phyloP scores from a whole-genome alignment of 345 rosid genomes.

The Tarenaya hassleriana region DNA sequence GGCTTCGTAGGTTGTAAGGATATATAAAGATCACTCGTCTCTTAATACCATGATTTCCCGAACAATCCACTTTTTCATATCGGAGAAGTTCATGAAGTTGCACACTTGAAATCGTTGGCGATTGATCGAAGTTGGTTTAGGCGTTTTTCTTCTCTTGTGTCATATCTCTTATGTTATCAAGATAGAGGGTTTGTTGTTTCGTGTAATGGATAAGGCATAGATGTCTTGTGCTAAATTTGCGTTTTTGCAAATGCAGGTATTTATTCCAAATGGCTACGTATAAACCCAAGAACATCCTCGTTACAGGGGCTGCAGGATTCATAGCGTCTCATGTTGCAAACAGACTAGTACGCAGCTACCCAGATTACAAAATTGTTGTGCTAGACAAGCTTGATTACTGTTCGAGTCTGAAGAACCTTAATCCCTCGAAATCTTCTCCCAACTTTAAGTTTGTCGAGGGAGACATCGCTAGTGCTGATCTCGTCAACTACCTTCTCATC shows the following conservation, averaged over 20 bases:
- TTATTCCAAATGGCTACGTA: conserved; percentile 25
- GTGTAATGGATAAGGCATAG: too few species aligned
- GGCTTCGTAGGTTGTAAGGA: too few species aligned
- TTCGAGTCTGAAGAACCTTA: conserved; percentile 48
- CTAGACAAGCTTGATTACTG: conserved; percentile 66
- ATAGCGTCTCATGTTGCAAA: conserved; percentile 54
- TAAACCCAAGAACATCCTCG: conserved; percentile 50
- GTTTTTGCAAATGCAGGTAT: conserved; percentile 13
- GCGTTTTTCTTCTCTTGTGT: too few species aligned
- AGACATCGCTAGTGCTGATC: conserved; percentile 53
- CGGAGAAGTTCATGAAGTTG: too few species aligned
- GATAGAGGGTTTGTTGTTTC: too few species aligned
- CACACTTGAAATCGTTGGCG: too few species aligned
- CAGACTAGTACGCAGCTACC: conserved; percentile 41
- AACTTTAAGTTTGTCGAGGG: conserved; percentile 57
- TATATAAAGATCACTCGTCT: too few species aligned
- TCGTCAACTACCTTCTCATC: conserved; percentile 43
- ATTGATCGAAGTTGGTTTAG: too few species aligned
- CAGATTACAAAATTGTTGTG: conserved; percentile 49
- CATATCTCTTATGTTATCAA: too few species aligned
- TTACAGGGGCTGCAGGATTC: conserved; percentile 68
- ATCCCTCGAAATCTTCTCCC: conserved; percentile 36
- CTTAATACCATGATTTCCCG: too few species aligned
- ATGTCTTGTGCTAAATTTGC: too few species aligned
- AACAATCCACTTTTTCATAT: too few species aligned